Conservation (phyloP, 2,329 filamentous ascomycete genomes). For the Phaeosphaeria sp. region DNA sequence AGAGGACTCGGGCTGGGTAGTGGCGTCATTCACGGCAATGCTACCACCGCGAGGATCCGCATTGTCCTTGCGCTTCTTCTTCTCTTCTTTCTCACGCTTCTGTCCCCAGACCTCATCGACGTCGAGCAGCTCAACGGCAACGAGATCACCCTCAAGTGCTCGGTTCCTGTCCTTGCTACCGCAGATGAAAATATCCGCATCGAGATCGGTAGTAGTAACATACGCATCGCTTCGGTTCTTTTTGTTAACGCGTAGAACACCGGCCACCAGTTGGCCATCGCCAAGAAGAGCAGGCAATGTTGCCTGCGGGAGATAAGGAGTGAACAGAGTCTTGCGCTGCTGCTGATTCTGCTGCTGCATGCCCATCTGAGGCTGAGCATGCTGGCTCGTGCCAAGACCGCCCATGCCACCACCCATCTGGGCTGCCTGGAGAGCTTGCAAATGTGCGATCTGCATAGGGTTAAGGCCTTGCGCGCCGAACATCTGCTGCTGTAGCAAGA, state of each 20-base stretch:
- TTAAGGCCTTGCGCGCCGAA: constrained; percentile 84
- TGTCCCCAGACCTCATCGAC: constrained; percentile 99
- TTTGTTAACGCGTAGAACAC: constrained; percentile 97
- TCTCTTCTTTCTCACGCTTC: constrained; percentile 99
- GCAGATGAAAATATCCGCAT: constrained; percentile 99
- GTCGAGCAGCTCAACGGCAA: constrained; percentile 93
- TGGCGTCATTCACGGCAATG: constrained; percentile 70
- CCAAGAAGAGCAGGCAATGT: constrained; percentile 87
- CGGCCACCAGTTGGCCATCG: constrained; percentile 93
- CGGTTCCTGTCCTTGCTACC: constrained; percentile 99
- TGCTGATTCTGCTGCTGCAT: constrained; percentile 80
- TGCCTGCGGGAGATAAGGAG: constrained; percentile 94
- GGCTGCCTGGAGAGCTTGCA: constrained; percentile 90
- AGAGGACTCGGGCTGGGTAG: constrained; percentile 62
- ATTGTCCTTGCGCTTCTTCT: constrained; percentile 99
- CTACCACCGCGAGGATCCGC: constrained; percentile 86
- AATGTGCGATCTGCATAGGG: constrained; percentile 84
- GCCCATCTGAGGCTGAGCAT: constrained; percentile 69
- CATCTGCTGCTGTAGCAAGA: constrained; percentile 82
- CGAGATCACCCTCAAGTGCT: constrained; percentile 92
- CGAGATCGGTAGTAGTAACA: constrained; percentile 90
- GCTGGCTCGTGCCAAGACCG: constrained; percentile 72
- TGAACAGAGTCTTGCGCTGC: constrained; percentile 97
- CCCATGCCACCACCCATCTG: constrained; percentile 78
- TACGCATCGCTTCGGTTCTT: constrained; percentile 99